Percentiles rank a stretch among this genome's conserved stretches.
Conservation (phyloP, 139 green algal genomes). For the Coelastrella sp. region DNA sequence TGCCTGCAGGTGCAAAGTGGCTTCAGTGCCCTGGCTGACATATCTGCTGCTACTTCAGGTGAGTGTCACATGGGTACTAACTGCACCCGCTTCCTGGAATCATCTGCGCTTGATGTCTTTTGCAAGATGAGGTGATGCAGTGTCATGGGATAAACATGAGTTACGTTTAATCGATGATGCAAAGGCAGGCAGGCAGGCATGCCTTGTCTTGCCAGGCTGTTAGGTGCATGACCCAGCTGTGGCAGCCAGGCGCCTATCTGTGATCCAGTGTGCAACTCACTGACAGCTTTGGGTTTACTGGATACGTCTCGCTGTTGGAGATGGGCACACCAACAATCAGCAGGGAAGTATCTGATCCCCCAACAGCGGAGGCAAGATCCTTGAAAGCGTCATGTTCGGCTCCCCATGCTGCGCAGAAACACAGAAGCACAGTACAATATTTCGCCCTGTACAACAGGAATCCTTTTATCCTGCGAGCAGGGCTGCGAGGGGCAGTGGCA, state of each 20-base stretch:
- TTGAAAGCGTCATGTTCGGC: conserved; percentile 48
- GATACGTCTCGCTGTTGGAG: conserved; percentile 41
- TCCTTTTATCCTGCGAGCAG: not conserved
- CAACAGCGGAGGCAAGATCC: not conserved
- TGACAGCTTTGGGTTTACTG: conserved; percentile 42
- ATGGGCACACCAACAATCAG: conserved; percentile 45
- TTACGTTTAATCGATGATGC: too few relatives aligned
- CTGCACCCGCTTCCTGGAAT: too few relatives aligned
- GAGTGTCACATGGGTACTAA: too few relatives aligned
- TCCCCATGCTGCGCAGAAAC: conserved; percentile 13
- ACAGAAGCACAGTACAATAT: not conserved
- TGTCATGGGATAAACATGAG: too few relatives aligned
- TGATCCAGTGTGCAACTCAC: not conserved
- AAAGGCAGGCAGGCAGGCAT: too few relatives aligned
- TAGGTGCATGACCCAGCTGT: too few relatives aligned
- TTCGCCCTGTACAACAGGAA: not conserved
- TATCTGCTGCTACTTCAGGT: too few relatives aligned
- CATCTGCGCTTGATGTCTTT: too few relatives aligned
- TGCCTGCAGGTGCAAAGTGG: not conserved
- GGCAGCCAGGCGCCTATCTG: too few relatives aligned
- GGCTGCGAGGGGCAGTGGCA: not conserved
- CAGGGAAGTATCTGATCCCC: conserved; percentile 19
- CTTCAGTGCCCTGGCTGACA: not conserved
- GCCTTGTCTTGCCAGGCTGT: too few relatives aligned
- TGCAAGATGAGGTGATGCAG: too few relatives aligned